Evolutionary conservation across 1,284 basidiomycete genomes (phyloP), one percentile per base, ranked within the genome.

Genomic region (Marasmius fiardii): DNA sequence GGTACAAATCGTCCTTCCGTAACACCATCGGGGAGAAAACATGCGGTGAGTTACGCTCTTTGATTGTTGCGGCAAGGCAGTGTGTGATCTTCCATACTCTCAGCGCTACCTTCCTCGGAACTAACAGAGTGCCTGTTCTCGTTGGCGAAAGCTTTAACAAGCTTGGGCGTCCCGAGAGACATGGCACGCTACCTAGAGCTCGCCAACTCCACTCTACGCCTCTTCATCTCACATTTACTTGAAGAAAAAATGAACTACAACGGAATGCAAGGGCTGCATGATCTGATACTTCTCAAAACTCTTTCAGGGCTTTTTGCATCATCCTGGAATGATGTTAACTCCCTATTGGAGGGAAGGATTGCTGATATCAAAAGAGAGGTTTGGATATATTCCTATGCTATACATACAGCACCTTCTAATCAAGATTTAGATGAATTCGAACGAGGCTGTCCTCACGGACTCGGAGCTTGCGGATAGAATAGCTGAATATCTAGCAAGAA

Each of bases 41-140:
- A 12, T 52, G 51, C 31, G 34, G 67, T 68, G 43, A 44, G 63
- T 54, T n/a, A 41, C 21, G 34, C 16, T n/a, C 16, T 18, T 26
- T 43, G 20, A 28, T 14, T 43, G 31, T 43, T 35, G 21, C 23
- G 33, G 21, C 3, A 47, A 26, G 47, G 62, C 1, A 14, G 10
- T 60, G 51, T 43, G 52, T 61, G 24, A 34, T 53, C 49, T 58
- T 63, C n/a, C 66, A 68, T 47, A 65, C 62, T 50, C 73, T 74
- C 16, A 58, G 57, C n/a, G 10, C 49, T 51, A 26, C 82, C 85
- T 52, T 88, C 86, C 43, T 67, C 77, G 47, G 65, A 71, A 37
- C 72, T 89, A 41, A 71, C 83, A 56, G 73, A 79, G 43, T 80
- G 82, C 11, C 65, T 90, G 45, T 66, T 83, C 47, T 69, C 72